Conservation (phyloP, 768 basidiomycete genomes). For the Goffeauzyma gilvescens region DNA sequence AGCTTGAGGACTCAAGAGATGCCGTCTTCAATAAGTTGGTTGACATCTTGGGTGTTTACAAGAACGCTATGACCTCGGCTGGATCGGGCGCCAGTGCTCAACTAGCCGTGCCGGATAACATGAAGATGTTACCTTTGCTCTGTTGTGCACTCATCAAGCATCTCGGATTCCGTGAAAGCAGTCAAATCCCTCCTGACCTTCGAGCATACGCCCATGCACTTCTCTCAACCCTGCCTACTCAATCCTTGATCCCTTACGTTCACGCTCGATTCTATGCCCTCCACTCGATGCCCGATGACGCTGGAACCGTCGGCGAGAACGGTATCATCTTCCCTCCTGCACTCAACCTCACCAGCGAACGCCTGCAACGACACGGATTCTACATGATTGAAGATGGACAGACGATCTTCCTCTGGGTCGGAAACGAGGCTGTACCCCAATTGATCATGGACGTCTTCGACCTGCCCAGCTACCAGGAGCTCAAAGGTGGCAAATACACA, state of each 20-base stretch:
- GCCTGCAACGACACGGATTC: constrained; percentile 81
- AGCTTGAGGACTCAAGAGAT: constrained; percentile 75
- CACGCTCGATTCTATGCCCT: constrained; percentile 89
- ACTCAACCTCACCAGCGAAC: constrained; percentile 80
- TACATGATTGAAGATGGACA: constrained; percentile 96
- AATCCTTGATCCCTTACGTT: constrained; percentile 78
- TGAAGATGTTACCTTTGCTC: constrained; percentile 84
- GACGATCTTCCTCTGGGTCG: constrained; percentile 93
- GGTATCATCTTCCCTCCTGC: constrained; percentile 76
- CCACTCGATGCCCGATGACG: constrained; percentile 88
- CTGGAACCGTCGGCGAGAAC: constrained; percentile 72
- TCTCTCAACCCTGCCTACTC: constrained; percentile 73
- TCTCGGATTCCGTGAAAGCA: constrained; percentile 76
- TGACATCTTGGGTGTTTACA: constrained; percentile 71
- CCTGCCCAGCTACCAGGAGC: constrained; percentile 63
- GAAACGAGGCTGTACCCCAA: constrained; percentile 94
- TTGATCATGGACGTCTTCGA: constrained; percentile 86
- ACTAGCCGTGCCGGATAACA: constrained; percentile 73
- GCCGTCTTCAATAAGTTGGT: constrained; percentile 64
- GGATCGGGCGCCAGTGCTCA: constrained; percentile 88
- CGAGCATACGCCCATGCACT: constrained; percentile 85
- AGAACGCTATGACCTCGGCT: constrained; percentile 85
- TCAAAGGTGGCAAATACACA: constrained; percentile 86
- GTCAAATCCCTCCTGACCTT: constrained; percentile 90
- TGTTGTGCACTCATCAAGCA: constrained; percentile 84